Evolutionary conservation across 2,329 filamentous ascomycete genomes (phyloP).

Genomic region (Thermoascus crustaceus): DNA sequence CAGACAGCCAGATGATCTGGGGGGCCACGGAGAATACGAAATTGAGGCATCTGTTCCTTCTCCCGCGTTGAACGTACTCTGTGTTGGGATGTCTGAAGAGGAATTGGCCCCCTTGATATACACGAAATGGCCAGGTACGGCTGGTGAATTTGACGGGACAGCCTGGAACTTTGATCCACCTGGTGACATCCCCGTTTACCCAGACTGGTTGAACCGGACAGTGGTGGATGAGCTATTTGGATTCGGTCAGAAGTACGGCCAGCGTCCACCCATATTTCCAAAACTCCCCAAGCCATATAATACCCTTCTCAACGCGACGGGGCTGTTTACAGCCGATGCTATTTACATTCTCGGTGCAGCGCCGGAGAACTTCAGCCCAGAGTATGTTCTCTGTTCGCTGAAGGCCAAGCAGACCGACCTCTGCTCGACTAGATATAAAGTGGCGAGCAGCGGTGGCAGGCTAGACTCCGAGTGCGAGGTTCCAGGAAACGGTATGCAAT

Average conservation of each 20-base stretch:
- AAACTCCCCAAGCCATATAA: constrained; percentile 55
- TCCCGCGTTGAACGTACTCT: constrained; percentile 64
- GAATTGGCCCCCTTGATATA: constrained; percentile 61
- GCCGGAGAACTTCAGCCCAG: constrained; percentile 20
- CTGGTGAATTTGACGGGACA: constrained; percentile 19
- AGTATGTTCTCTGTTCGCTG: constrained; percentile 62
- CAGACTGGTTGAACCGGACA: constrained; percentile 48
- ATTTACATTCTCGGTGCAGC: constrained; percentile 60
- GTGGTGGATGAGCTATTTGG: constrained; percentile 62
- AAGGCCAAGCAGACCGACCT: constrained; percentile 54
- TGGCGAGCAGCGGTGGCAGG: constrained; percentile 49
- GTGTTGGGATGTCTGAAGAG: constrained; percentile 53
- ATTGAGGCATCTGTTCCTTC: constrained; percentile 62
- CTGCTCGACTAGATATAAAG: constrained; percentile 55
- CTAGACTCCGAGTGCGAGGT: constrained; percentile 59
- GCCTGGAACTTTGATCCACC: constrained; percentile 20
- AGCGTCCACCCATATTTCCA: constrained; percentile 48
- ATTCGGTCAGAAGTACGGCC: constrained; percentile 49
- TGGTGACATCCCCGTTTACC: constrained; percentile 24
- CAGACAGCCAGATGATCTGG: constrained; percentile 58
- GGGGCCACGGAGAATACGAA: constrained; percentile 60
- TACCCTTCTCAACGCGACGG: constrained; percentile 53
- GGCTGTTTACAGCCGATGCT: constrained; percentile 38
- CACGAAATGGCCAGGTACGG: constrained; percentile 46
- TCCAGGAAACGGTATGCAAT: constrained; percentile 46